phyloP scores from a whole-genome alignment of 2,329 filamentous ascomycete species.

The Pseudonectria foliicola region DNA sequence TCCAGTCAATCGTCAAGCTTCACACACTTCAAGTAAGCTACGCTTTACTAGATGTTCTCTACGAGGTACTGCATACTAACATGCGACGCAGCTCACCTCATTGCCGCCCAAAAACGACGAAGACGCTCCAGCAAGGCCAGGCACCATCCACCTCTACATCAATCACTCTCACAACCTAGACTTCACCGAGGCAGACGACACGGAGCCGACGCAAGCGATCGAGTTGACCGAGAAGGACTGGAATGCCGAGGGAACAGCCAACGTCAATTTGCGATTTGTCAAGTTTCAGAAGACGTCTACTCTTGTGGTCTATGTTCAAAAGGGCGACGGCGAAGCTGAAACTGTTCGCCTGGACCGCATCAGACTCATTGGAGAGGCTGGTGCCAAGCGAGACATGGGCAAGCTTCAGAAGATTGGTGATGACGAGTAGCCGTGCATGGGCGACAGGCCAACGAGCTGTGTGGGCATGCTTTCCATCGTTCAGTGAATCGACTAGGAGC shows the following conservation, averaged over 20 bases:
- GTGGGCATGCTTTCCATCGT: not conserved
- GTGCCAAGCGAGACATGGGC: slow-evolving; percentile 87
- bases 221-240: slow-evolving; percentile 71
- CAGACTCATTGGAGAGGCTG: slow-evolving; percentile 77
- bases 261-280: slow-evolving; percentile 73
- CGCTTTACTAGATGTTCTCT: not conserved
- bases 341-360: slow-evolving; percentile 78
- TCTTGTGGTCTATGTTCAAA: slow-evolving; percentile 79
- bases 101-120: slow-evolving; percentile 63
- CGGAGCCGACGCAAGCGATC: slow-evolving; percentile 71
- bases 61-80: slow-evolving; percentile 9
- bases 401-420: slow-evolving; percentile 93
- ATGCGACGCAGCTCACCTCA: slow-evolving; percentile 67
- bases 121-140: slow-evolving; percentile 72
- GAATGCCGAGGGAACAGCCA: slow-evolving; percentile 70
- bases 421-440: slow-evolving; percentile 41
- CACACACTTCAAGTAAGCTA: slow-evolving; percentile 63
- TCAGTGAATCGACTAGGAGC: slow-evolving; percentile 1
- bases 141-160: slow-evolving; percentile 75
- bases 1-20: slow-evolving; percentile 80
- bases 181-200: slow-evolving; percentile 90
- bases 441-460: not conserved
- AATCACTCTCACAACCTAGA: slow-evolving; percentile 87
- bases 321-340: slow-evolving; percentile 76
- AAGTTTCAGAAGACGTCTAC: slow-evolving; percentile 95